Evolutionary conservation across 2,329 filamentous ascomycete species (phyloP), one percentile per base, ranked within the genome.

Genomic region (Nakataea oryzae): DNA sequence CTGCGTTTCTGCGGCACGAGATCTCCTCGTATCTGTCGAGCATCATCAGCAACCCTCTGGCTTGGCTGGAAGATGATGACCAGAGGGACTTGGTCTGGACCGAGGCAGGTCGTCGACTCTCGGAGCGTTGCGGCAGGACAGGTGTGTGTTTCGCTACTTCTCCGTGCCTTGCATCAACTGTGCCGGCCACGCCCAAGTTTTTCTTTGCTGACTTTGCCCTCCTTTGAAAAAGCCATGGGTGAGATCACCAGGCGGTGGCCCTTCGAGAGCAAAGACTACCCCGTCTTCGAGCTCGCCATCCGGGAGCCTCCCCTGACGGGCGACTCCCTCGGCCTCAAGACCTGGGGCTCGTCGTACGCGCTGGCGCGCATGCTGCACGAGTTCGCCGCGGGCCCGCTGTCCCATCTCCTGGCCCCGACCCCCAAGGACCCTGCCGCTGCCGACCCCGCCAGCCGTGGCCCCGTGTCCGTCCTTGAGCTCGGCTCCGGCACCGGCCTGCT

Each of bases 401-500:
- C 76, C 34, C 74, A 78, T 56, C 67, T 83, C 9, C 74, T 85
- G 21, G 70, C 73, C 71, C 71, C 14, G 64, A 73, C 11, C 68
- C 70, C 57, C 65, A 70, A 56, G 64, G 8, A 21, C n/a, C 24
- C n/a, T 3, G 28, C 56, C 2, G 28, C n/a, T 27, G 5, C 34
- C 14, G 6, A 26, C 30, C 32, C 34, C 29, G 11, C n/a, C 21
- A 32, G 21, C 28, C 8, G 7, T 24, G 21, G 21, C 24, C 41
- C 24, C n/a, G 64, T 69, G 5, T 69, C 75, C 21, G 76, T 86
- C 1, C 79, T 97, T 11, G 93, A 97, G 71, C 81, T 97, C 2
- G 95, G 93, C 4, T 87, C 93, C 0, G 93, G 95, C 0, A 97
- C 93, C 0, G 93, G 93, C 0, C 81, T 99, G n/a, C 83, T 96